Conservation (phyloP, 805 yeast species). For the Priceomyces melissophilus region DNA sequence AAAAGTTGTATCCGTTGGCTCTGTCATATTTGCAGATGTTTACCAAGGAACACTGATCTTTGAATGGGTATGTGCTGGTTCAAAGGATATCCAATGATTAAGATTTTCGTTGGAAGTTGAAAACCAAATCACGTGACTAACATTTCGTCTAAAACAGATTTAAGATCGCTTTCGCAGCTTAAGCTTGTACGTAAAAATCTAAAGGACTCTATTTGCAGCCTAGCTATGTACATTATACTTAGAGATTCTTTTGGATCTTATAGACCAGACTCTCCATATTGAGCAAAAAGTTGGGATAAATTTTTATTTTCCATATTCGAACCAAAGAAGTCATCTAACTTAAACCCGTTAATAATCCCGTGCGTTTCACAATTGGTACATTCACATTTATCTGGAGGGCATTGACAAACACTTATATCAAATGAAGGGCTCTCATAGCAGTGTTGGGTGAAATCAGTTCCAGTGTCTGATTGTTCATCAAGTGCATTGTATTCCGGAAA, state of each 20-base stretch:
- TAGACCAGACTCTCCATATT: neutral
- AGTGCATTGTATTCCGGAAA: neutral
- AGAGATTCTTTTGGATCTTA: neutral
- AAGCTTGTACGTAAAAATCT: too few species aligned
- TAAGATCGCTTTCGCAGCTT: too few species aligned
- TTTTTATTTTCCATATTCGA: slow-evolving; percentile 4
- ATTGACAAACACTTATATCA: slow-evolving; percentile 17
- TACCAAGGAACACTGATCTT: too few species aligned
- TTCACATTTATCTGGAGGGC: slow-evolving; percentile 22
- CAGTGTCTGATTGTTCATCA: too few species aligned
- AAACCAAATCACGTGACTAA: too few species aligned
- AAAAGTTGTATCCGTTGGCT: slow-evolving; percentile 25
- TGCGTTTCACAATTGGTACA: slow-evolving; percentile 44
- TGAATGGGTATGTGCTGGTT: too few species aligned
- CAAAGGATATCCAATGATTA: too few species aligned
- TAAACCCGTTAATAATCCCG: slow-evolving; percentile 42
- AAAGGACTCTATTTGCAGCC: neutral
- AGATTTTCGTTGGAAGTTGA: too few species aligned
- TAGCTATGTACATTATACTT: neutral
- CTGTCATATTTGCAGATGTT: slow-evolving; percentile 10
- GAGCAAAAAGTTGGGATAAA: slow-evolving; percentile 2
- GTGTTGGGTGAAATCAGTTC: too few species aligned
- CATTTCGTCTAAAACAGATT: too few species aligned
- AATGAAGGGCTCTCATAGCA: too few species aligned
- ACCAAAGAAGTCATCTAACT: slow-evolving; percentile 36